Base-by-base conservation (phyloP, 1,284 basidiomycete genomes). In the Quambalaria eucalypti region DNA sequence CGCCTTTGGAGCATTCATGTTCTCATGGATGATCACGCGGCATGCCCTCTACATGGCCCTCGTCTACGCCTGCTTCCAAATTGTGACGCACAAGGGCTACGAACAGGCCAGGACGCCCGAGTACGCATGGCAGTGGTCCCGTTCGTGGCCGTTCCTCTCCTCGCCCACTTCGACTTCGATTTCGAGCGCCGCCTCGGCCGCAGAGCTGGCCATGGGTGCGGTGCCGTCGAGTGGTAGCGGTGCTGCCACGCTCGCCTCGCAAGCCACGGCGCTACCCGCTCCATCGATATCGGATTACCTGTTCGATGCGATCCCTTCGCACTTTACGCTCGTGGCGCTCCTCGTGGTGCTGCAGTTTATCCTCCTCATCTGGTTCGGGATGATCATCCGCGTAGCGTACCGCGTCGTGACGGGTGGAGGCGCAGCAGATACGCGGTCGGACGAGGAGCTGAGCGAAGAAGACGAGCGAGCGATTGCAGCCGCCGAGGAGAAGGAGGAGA, bases 321-420 rank as follows among this genome's bases (percentile, higher is more conserved):
- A 26, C 12, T 12, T 12, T 12, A 14, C 25, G 7, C 61, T 74
- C 29, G 54, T 66, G 0, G 60, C 40, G 0, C 51, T 73, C 23
- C 65, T 74, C 1, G 49, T 48, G 6, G 55, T 56, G 4, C 52
- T 74, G 36, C 76, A 90, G 82, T 69, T 84, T 29, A 74, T 96
- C 31, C 85, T 91, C 73, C 78, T 84, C 16, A 76, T 88, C 42
- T 96, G 91, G 92, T 90, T 90, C 77, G 80, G 80, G 66, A 85
- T 87, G 84, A 90, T 92, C 59, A 82, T 84, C 65, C 82, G 84
- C 28, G 82, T 96, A 14, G 88, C 88, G 9, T 88, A 83, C 72
- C 80, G 84, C 26, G 91, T 93, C 1, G 71, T 93, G 26, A 82
- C 79, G 10, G 89, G 88, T 0, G 77, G 83, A 40, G 85, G 84